Conservation (phyloP, 345 rosid genomes). For the Salix exigua region DNA sequence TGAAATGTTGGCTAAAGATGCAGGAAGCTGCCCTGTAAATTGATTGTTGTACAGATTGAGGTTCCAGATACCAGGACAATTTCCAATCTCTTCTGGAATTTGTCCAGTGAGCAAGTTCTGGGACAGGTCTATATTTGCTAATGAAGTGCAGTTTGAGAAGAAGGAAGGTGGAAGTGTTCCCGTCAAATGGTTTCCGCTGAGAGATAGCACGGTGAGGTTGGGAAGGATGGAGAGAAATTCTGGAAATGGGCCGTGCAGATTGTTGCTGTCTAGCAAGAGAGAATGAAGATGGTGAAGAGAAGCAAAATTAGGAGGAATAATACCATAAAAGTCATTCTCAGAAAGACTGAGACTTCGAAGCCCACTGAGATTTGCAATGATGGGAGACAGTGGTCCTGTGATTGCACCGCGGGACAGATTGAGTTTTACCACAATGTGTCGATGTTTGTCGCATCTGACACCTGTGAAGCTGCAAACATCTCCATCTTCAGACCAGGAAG, state of each 20-base stretch:
- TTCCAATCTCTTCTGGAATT: conserved; percentile 49
- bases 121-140: conserved; percentile 42
- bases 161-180: conserved; percentile 39
- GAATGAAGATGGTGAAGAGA: conserved; percentile 26
- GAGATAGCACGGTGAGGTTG: conserved; percentile 21
- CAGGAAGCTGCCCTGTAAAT: conserved; percentile 39
- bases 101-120: conserved; percentile 35
- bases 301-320: conserved; percentile 40
- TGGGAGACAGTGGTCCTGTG: conserved; percentile 35
- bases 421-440: conserved; percentile 32
- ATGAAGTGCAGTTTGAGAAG: conserved; percentile 43
- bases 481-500: conserved; percentile 37
- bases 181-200: conserved; percentile 23
- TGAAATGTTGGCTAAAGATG: conserved; percentile 38
- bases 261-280: conserved; percentile 28
- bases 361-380: conserved; percentile 42
- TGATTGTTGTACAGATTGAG: conserved; percentile 41
- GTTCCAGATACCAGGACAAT: conserved; percentile 29
- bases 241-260: conserved; percentile 39
- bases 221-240: conserved; percentile 29
- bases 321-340: conserved; percentile 37
- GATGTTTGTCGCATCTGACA: conserved; percentile 28
- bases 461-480: conserved; percentile 45
- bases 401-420: conserved; percentile 23
- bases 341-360: conserved; percentile 31